Conservation (phyloP, 352 stramenopile genomes). For the Phytophthora boehmeriae region DNA sequence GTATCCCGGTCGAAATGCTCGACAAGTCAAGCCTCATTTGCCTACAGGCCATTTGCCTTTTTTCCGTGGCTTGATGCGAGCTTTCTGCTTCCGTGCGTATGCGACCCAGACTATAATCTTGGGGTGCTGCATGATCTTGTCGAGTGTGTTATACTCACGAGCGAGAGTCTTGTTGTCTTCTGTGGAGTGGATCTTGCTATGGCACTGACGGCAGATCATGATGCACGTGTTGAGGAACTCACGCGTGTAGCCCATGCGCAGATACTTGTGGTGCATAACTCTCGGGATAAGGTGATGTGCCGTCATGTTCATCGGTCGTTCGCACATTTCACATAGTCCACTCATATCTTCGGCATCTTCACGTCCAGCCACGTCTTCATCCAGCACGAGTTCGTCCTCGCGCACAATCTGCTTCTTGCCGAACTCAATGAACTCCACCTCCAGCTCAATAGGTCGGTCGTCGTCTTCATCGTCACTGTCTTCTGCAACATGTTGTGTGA, state of each 20-base stretch:
- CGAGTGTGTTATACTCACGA: constrained; percentile 90
- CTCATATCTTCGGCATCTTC: constrained; percentile 63
- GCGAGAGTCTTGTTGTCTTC: constrained; percentile 92
- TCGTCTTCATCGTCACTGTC: constrained; percentile 7
- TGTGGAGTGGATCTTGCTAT: constrained; percentile 90
- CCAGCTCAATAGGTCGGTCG: constrained; percentile 36
- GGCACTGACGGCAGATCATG: constrained; percentile 92
- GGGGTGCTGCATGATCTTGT: constrained; percentile 91
- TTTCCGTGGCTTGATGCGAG: constrained; percentile 62
- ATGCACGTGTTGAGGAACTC: constrained; percentile 88
- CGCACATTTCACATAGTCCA: constrained; percentile 88
- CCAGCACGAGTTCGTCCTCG: constrained; percentile 68
- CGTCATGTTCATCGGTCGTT: constrained; percentile 91
- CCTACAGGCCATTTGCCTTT: constrained; percentile 61
- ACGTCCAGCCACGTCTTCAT: constrained; percentile 68
- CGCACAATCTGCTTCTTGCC: constrained; percentile 68
- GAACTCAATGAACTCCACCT: constrained; percentile 84
- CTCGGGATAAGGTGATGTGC: constrained; percentile 94
- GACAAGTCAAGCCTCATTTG: constrained; percentile 26
- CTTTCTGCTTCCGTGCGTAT: constrained; percentile 92
- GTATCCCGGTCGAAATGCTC: too few relatives aligned
- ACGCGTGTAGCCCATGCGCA: constrained; percentile 78
- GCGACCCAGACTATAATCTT: constrained; percentile 88
- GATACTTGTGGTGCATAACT: constrained; percentile 76
- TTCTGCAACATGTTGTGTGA: constrained; percentile 46